Base-by-base conservation (phyloP, 148 eudicot genomes). In the Beta vulgaris region DNA sequence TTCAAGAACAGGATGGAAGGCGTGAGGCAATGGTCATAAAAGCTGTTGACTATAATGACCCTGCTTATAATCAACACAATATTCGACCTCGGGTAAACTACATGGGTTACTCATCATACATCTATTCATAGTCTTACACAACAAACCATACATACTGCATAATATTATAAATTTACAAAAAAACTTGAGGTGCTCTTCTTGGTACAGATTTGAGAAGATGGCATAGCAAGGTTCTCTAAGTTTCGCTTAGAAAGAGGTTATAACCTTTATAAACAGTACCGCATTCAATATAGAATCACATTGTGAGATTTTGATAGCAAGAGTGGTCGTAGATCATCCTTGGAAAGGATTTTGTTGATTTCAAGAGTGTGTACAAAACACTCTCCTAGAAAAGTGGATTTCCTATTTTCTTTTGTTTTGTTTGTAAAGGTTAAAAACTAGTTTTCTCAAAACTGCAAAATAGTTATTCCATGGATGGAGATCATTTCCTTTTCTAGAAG, bases 31-130 rank as follows among this genome's bases (percentile, higher is more conserved):
- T 91, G 85, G 96, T 93, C 28, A 89, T 93, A 43, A 91, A 93
- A 83, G 93, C 96, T 23, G 87, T 93, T n/a, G 96, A 93, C 21
- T 91, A 85, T 72, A 83, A 80, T n/a, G 88, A 92, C 57, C 89
- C 98, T 26, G 46, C 49, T 23, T 85, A 82, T 26, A 76, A 78
- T 73, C 83, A 77, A 29, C 82, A 85, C 26, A 85, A 88, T 69
- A 54, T 89, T 40, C 84, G 96, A 18, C 84, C 97, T 2, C 80
- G 97, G 21, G 77, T 91, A 34, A 94, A 94, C 72, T 91, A 94
- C 82, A 91, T 84, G 93, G 89, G 96, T 34, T 89, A 90, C 73
- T 84, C 84, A 53, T 37, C 93, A 10, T 86, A 89, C 71, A 90
- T 89, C 23, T 89, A 81, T 64, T 59, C 79, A 28, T 76, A 69